These are phyloP conservation scores for Debaryomyces sp. DNA, from an alignment of 1,139 yeast genomes.

Conservation along the genomic window DNA sequence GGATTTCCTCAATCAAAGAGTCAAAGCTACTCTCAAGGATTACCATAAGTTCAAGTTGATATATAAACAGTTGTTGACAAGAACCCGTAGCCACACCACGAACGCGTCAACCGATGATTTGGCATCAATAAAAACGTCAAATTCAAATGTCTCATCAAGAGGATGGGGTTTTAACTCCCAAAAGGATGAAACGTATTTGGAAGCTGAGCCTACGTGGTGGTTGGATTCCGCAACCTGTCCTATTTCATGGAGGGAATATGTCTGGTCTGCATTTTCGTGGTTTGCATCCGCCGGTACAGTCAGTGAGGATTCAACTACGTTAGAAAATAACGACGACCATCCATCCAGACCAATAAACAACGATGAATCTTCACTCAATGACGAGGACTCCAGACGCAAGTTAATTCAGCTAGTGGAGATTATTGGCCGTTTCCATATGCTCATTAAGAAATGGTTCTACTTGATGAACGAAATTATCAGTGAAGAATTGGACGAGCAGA, in stretches of 20 bases:
- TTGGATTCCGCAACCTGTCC: conserved; percentile 47
- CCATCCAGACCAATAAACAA: conserved; percentile 6
- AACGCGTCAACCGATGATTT: conserved; percentile 24
- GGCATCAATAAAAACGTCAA: conserved; percentile 24
- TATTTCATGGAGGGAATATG: conserved; percentile 61
- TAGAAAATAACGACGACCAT: conserved; percentile 7
- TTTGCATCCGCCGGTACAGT: conserved; percentile 84
- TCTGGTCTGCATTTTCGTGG: conserved; percentile 78
- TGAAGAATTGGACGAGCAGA: conserved; percentile 26
- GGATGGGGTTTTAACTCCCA: not conserved
- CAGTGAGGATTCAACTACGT: conserved; percentile 11
- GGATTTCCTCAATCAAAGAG: conserved; percentile 11
- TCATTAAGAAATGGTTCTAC: conserved; percentile 49
- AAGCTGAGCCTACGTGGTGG: conserved; percentile 49
- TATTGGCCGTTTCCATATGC: conserved; percentile 58
- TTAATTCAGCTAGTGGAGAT: conserved; percentile 35
- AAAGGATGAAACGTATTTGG: not conserved
- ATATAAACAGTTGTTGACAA: conserved; percentile 28
- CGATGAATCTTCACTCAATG: conserved; percentile 10
- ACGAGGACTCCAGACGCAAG: conserved; percentile 6
- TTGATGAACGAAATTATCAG: conserved; percentile 39
- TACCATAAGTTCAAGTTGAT: conserved; percentile 39
- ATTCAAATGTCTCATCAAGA: conserved; percentile 13
- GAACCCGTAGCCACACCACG: conserved; percentile 4
- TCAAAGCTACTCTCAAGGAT: conserved; percentile 40